phyloP scores from a whole-genome alignment of 768 basidiomycete species.

The Pisolithus marmoratus region DNA sequence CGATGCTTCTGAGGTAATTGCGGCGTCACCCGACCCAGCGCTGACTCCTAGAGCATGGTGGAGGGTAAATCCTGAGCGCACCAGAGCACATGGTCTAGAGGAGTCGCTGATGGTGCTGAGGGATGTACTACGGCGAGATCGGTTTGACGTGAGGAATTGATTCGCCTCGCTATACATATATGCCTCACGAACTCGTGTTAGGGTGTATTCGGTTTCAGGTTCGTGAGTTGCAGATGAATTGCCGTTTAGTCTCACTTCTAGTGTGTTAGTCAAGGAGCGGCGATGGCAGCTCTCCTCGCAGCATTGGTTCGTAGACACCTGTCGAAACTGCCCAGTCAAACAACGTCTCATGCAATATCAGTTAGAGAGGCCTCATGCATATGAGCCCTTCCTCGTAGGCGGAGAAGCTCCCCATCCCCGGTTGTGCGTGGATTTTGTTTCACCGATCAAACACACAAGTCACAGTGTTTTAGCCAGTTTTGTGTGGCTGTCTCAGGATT shows the following conservation, averaged over 20 bases:
- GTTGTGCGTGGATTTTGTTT: slow-evolving; percentile 41
- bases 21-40: slow-evolving; percentile 40
- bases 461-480: slow-evolving; percentile 44
- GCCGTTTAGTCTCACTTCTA: slow-evolving; percentile 1
- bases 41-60: slow-evolving; percentile 69
- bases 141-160: slow-evolving; percentile 53
- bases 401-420: slow-evolving; percentile 69
- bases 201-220: slow-evolving; percentile 84
- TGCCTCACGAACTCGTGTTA: slow-evolving; percentile 18
- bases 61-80: slow-evolving; percentile 48
- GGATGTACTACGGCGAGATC: slow-evolving; percentile 51
- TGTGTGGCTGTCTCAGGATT: slow-evolving; percentile 77
- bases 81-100: slow-evolving; percentile 48
- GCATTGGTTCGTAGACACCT: slow-evolving; percentile 49
- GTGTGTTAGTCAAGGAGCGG: slow-evolving; percentile 63
- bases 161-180: neutral
- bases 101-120: slow-evolving; percentile 50
- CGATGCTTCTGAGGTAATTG: slow-evolving; percentile 35
- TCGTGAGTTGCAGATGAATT: slow-evolving; percentile 2
- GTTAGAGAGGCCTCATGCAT: slow-evolving; percentile 49
- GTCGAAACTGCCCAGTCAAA: neutral
- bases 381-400: slow-evolving; percentile 57
- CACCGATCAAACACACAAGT: neutral
- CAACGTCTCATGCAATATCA: slow-evolving; percentile 16
- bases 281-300: slow-evolving; percentile 63